phyloP scores from a whole-genome alignment of 208 protist species.

The Polymyxa betae region DNA sequence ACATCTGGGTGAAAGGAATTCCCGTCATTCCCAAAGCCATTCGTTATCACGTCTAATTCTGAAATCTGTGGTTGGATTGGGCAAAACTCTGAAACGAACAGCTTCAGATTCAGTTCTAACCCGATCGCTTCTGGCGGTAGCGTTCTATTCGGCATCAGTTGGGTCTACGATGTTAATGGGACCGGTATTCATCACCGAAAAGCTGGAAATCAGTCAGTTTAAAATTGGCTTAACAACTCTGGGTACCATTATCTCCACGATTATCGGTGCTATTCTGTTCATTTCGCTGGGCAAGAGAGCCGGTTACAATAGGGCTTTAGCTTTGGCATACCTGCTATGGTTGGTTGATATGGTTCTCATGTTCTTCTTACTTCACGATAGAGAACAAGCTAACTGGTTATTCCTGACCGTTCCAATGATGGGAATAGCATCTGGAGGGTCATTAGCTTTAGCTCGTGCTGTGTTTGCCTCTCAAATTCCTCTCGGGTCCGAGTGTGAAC shows the following conservation, averaged over 20 bases:
- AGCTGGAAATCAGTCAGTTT: not conserved
- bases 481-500: not conserved
- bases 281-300: not conserved
- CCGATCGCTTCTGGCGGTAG: not conserved
- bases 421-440: not conserved
- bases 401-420: not conserved
- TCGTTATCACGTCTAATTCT: not conserved
- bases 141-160: not conserved
- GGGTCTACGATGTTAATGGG: not conserved
- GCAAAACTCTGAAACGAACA: not conserved
- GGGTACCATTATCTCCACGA: not conserved
- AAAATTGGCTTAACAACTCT: not conserved
- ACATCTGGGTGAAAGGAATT: not conserved
- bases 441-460: not conserved
- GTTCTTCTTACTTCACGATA: not conserved
- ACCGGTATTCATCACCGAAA: not conserved
- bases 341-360: slow-evolving; percentile 30
- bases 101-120: not conserved
- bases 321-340: not conserved
- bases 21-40: not conserved
- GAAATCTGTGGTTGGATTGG: not conserved
- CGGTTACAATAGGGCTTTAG: not conserved
- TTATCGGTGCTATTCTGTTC: slow-evolving; percentile 21
- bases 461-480: slow-evolving; percentile 29
- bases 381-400: not conserved